phyloP scores from a whole-genome alignment of 225 moss, liverwort and hornwort species.

The Climacium dendroides region DNA sequence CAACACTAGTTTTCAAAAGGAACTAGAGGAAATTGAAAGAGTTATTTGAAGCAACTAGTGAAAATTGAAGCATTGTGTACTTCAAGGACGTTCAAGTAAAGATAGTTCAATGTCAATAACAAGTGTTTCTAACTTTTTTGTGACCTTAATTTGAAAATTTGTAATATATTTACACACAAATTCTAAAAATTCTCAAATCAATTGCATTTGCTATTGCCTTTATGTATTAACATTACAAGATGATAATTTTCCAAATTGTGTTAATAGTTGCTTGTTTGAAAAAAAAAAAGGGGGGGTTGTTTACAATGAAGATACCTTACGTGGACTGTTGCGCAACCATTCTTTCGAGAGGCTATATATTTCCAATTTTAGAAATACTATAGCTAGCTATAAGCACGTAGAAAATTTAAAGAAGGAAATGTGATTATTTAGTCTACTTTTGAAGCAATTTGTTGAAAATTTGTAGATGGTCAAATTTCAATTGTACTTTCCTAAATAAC shows the following conservation, averaged over 20 bases:
- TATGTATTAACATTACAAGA: accelerated
- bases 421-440: not conserved
- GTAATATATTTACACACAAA: not conserved
- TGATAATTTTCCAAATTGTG: not conserved
- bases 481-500: too few relatives aligned
- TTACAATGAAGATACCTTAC: not conserved
- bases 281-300: not conserved
- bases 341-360: accelerated
- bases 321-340: not conserved
- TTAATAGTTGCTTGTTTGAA: accelerated
- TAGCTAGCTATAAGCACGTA: not conserved
- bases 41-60: not conserved
- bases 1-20: not conserved
- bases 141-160: not conserved
- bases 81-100: accelerated
- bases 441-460: accelerated
- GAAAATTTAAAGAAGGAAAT: not conserved
- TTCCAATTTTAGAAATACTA: accelerated
- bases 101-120: not conserved
- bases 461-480: too few relatives aligned
- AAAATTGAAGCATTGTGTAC: not conserved
- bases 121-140: not conserved
- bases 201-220: not conserved
- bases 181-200: not conserved
- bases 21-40: not conserved